Evolutionary conservation across 495 filamentous ascomycete species (phyloP), one percentile per base, ranked within the genome.

Genomic region (Penicillium samsonianum): DNA sequence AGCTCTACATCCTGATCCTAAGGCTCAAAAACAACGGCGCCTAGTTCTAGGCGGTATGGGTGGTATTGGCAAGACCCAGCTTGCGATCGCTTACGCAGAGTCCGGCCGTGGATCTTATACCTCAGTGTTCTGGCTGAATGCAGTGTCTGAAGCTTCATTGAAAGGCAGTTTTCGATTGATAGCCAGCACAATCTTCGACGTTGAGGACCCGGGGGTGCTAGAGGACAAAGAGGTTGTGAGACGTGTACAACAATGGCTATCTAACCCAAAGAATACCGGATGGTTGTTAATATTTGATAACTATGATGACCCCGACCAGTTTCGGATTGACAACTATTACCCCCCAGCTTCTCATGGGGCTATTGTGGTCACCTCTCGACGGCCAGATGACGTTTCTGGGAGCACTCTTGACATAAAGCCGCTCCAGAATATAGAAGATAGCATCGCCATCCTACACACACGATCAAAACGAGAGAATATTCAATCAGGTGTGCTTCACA

Each of bases 1-100:
- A 19, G 9, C 19, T 31, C 23, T 53, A 14, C 41, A 58, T 1
- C 28, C 28, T 28, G 1, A 0, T 43, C 28, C 26, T 7, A 53
- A 45, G 17, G 3, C 1, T 49, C 20, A 45, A 10, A 50, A 40
- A 1, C 30, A 59, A 19, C 33, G 22, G 12, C 37, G n/a, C 22
- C 31, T 46, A 8, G 9, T 38, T 3, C 47, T 50, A 2, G 20
- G 31, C 14, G 31, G 47, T 5, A 37, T 38, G 35, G 56, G 60
- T 40, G 60, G 60, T 19, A 37, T 59, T 6, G 60, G 60, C 42
- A 63, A 63, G 33, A 59, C 56, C 33, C 47, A 49, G 52, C 60
- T 63, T 56, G 52, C 60, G 10, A 59, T 63, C 10, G 47, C 60
- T 11, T 57, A 53, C 33, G 48, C 60, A 30, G 26, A 59, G 28